Base-by-base conservation (phyloP, 495 filamentous ascomycete species). In the Pyronema domesticum region DNA sequence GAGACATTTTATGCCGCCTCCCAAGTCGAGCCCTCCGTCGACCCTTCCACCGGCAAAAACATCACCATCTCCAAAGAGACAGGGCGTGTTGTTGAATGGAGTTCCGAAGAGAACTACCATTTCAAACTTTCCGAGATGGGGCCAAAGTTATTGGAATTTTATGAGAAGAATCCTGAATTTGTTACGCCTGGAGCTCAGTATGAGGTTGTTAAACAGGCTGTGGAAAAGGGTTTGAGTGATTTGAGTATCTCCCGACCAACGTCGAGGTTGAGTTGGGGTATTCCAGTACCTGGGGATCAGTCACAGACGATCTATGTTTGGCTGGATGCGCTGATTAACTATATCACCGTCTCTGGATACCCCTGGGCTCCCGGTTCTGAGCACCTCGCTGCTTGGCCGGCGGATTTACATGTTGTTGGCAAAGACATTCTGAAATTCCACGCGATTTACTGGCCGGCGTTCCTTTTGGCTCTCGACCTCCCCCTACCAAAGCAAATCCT, bases 391-490 rank as follows among this genome's bases (percentile, higher is more conserved):
- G 83, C 82, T 18, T 98, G 93, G 93, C 93, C 91, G 35, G 89
- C 83, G 14, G 81, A 98, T 67, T 71, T 87, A 1, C 91, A 98
- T 50, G 80, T 98, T 11, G 80, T 96, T 50, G 91, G 91, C 30
- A 98, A 98, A 69, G 91, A 98, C 68, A 96, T 96, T 55, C 69
- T 91, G 52, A 80, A 91, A 19, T 98, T 98, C 68, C 93, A 98
- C 68, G 85, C 84, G 69, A 82, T 98, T 23, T 98, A 96, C 73
- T 98, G 91, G 91, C 91, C 91, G 0, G 91, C 91, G 1, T 82
- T 98, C 62, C 81, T 98, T 33, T 79, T 98, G 71, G 89, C 89
- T 3, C 72, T 96, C 23, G 81, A 82, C 56, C 71, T 98, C 2
- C 82, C 88, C 1, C 67, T 84, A n/a, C 89, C 91, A 5, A 82